Percentiles rank a stretch among this genome's conserved stretches.
These are phyloP conservation scores for Carex pumila DNA, from an alignment of 176 grass and related monocot species.

Conservation along the genomic window DNA sequence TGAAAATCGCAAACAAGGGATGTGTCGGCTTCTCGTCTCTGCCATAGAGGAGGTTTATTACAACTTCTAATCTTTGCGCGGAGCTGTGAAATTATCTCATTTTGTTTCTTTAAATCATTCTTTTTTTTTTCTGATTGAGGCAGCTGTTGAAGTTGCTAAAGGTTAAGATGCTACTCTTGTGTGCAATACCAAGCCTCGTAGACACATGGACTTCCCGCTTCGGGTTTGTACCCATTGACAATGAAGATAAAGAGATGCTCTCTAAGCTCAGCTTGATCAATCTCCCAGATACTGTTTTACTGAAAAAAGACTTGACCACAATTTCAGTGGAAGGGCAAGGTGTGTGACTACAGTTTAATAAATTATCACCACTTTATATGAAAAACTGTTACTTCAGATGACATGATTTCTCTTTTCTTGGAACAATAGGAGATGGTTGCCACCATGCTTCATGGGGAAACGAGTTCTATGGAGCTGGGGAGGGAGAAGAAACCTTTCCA, in stretches of 20 bases:
- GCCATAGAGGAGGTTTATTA: conserved; percentile 57
- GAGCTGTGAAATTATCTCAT: background rate
- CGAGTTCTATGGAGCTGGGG: background rate
- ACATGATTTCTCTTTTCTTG: background rate
- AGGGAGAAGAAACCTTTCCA: background rate
- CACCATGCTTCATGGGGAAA: background rate
- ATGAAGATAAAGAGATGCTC: conserved; percentile 49
- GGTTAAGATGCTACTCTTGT: conserved; percentile 65
- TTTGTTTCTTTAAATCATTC: conserved; percentile 1
- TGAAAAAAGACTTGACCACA: conserved; percentile 51
- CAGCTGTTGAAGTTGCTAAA: conserved; percentile 68
- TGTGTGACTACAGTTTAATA: conserved; percentile 26
- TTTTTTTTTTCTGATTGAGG: background rate
- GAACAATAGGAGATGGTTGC: background rate
- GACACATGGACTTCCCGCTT: conserved; percentile 58
- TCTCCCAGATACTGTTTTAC: conserved; percentile 48
- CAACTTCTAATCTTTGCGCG: background rate
- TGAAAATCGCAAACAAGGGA: conserved; percentile 62
- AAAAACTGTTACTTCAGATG: background rate
- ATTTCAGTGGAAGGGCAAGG: conserved; percentile 22
- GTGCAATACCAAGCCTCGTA: conserved; percentile 48
- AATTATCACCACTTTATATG: background rate
- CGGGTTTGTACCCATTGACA: conserved; percentile 50
- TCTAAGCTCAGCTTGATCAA: conserved; percentile 45
- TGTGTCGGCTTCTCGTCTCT: conserved; percentile 61